Evolutionary conservation across 140 eudicot genomes (phyloP).

Genomic region (Bidens hawaiensis): DNA sequence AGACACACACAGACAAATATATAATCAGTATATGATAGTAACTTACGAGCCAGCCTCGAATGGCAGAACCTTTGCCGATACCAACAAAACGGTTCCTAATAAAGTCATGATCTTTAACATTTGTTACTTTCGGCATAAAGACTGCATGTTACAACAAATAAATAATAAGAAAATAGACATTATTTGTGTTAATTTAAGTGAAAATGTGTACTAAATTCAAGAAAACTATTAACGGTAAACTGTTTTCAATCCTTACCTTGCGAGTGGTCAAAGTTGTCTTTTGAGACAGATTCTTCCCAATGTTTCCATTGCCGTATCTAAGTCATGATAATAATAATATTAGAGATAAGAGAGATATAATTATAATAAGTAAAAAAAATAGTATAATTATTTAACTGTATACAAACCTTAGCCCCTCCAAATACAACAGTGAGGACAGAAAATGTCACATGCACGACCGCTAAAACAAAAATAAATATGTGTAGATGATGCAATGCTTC

Average conservation of each 20-base stretch:
- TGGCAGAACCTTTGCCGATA: constrained; percentile 36
- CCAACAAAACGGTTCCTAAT: constrained; percentile 52
- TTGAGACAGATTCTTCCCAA: constrained; percentile 59
- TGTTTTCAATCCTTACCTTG: constrained; percentile 32
- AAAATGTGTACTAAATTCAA: background rate
- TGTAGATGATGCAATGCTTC: constrained; percentile 82
- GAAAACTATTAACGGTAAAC: background rate
- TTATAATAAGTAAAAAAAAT: background rate
- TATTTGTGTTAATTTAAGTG: background rate
- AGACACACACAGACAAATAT: background rate
- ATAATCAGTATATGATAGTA: background rate
- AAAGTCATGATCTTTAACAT: constrained; percentile 51
- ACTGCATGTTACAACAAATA: constrained; percentile 23
- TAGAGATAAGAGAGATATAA: background rate
- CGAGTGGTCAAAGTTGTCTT: constrained; percentile 35
- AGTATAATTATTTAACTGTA: background rate
- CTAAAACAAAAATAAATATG: constrained; percentile 75
- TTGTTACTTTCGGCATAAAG: constrained; percentile 36
- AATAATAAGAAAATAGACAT: background rate
- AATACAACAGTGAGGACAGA: constrained; percentile 67
- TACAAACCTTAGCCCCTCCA: constrained; percentile 53
- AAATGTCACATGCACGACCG: constrained; percentile 62
- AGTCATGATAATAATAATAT: background rate
- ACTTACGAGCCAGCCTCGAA: constrained; percentile 76
- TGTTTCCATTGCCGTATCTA: constrained; percentile 71